These are phyloP conservation scores for Aspergillus sp. DNA, from an alignment of 2,329 filamentous ascomycete genomes.

Conservation along the genomic window DNA sequence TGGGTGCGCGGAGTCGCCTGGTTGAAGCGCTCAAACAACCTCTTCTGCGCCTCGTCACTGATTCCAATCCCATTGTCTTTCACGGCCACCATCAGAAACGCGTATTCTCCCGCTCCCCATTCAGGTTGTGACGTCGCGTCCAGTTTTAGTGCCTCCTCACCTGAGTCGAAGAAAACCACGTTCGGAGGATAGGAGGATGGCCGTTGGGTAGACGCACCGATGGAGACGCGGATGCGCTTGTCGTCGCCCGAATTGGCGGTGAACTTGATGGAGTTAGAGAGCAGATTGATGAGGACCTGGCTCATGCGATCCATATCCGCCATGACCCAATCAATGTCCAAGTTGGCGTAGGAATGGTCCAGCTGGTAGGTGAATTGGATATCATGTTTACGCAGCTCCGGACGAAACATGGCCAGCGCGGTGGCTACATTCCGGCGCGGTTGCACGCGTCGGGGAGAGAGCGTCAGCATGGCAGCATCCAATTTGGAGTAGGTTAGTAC, in stretches of 20 bases:
- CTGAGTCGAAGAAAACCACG: conserved; percentile 34
- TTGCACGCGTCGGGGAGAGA: conserved; percentile 70
- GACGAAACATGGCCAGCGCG: conserved; percentile 76
- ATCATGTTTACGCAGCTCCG: conserved; percentile 68
- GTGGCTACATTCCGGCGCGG: conserved; percentile 67
- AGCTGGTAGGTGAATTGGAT: conserved; percentile 68
- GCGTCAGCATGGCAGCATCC: conserved; percentile 71
- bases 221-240: conserved; percentile 41
- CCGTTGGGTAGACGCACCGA: conserved; percentile 52
- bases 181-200: conserved; percentile 47
- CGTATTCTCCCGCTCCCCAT: conserved; percentile 59
- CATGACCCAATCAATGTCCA: conserved; percentile 65
- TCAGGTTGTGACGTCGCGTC: conserved; percentile 47
- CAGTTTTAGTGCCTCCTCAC: conserved; percentile 22
- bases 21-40: conserved; percentile 76
- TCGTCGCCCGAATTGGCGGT: conserved; percentile 56
- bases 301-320: conserved; percentile 74
- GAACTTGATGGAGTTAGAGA: conserved; percentile 82
- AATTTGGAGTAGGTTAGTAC: conserved; percentile 74
- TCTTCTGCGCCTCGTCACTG: conserved; percentile 69
- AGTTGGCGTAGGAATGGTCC: conserved; percentile 61
- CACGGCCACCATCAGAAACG: conserved; percentile 72
- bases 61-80: conserved; percentile 76
- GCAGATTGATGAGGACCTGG: conserved; percentile 77
- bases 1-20: conserved; percentile 76